Percentiles rank a stretch among this genome's conserved stretches.
These are phyloP conservation scores for Nicotiana sylvestris DNA, from an alignment of 257 asterid genomes.

Conservation along the genomic window DNA sequence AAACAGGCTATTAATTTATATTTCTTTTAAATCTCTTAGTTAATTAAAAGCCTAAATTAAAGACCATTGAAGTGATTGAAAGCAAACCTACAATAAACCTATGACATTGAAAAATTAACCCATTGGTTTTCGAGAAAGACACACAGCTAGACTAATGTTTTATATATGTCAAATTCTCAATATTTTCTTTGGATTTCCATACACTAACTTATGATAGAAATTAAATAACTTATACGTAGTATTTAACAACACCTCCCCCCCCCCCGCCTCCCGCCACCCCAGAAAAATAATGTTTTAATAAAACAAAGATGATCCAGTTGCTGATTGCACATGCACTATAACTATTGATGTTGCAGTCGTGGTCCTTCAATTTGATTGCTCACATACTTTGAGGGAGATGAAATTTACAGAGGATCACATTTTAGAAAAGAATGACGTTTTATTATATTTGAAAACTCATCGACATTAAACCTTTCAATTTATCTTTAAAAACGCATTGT, in stretches of 20 bases:
- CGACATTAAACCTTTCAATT: too few relatives aligned
- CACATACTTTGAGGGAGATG: background rate
- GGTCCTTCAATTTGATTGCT: background rate
- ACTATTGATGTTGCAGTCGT: background rate
- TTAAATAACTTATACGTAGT: background rate
- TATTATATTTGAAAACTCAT: background rate
- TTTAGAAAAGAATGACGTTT: background rate
- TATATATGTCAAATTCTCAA: background rate
- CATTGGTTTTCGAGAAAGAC: too few relatives aligned
- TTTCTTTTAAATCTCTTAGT: too few relatives aligned
- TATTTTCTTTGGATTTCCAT: background rate
- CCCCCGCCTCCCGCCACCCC: too few relatives aligned
- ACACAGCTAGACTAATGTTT: too few relatives aligned
- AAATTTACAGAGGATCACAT: background rate
- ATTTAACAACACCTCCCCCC: too few relatives aligned
- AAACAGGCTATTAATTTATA: too few relatives aligned
- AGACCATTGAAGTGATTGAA: background rate
- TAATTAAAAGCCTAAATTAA: background rate
- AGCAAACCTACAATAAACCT: background rate
- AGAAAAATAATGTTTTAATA: background rate
- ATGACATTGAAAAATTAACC: background rate
- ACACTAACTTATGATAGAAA: background rate
- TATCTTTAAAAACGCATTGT: too few relatives aligned
- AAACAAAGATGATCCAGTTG: background rate
- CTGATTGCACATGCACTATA: background rate